A percentile compares a stretch with the other conserved stretches of the same genome.
phyloP scores from a whole-genome alignment of 2,329 filamentous ascomycete species.

The Fusarium proliferatum region DNA sequence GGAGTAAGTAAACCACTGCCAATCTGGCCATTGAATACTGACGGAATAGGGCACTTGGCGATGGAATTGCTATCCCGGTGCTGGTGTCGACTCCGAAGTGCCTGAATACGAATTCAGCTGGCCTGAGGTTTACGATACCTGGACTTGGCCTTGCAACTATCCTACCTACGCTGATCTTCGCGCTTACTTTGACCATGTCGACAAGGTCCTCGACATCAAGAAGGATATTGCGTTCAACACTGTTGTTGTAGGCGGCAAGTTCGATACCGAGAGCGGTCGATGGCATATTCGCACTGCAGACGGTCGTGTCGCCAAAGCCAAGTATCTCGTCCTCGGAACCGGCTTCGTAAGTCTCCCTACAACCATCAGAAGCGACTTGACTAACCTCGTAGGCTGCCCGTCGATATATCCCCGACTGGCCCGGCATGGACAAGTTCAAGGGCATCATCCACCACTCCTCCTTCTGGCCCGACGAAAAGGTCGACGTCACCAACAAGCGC shows the following conservation, averaged over 20 bases:
- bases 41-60: conserved; percentile 50
- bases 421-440: conserved; percentile 68
- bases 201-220: conserved; percentile 64
- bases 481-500: conserved; percentile 68
- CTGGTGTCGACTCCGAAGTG: conserved; percentile 64
- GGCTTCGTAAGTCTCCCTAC: conserved; percentile 57
- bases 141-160: conserved; percentile 67
- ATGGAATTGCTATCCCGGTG: conserved; percentile 67
- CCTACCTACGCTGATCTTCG: conserved; percentile 64
- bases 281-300: conserved; percentile 64
- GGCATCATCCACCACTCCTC: conserved; percentile 70
- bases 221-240: conserved; percentile 69
- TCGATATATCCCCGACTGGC: conserved; percentile 70
- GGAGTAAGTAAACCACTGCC: conserved; percentile 50
- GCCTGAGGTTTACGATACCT: conserved; percentile 64
- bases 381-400: conserved; percentile 53
- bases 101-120: conserved; percentile 65
- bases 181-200: conserved; percentile 69
- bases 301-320: conserved; percentile 61
- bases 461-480: conserved; percentile 67
- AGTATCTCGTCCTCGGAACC: conserved; percentile 64
- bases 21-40: not conserved
- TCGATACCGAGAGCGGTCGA: conserved; percentile 57
- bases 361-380: rapidly evolving
- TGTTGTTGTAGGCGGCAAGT: conserved; percentile 63